Evolutionary conservation across 331 rosid species (phyloP), one percentile per base, ranked within the genome.

Genomic region (Rhamnella rubrinervis): DNA sequence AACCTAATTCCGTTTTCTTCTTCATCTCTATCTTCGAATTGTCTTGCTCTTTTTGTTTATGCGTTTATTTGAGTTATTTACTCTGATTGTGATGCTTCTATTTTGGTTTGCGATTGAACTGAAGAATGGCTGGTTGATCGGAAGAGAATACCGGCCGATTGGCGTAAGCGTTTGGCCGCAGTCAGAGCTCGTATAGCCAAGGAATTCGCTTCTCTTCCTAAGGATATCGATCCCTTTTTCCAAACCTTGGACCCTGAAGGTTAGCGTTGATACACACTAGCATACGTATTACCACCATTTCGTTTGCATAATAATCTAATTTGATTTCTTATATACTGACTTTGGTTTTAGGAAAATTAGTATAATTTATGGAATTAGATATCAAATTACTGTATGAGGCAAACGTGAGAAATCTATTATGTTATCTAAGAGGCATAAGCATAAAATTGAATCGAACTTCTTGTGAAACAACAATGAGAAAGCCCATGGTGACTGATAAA

Each of bases 41-140:
- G 37, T 15, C 40, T 3, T 14, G n/a, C 15, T 25, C 1, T 46
- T 35, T 26, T 12, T 9, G 1, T 35, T 64, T 63, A 16, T 4
- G 13, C 68, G 7, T 19, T 26, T 4, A 13, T 35, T 19, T 38
- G 40, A 38, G 2, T 19, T 23, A 13, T 6, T 55, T 10, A 18
- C 65, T 74, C 55, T 58, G 59, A 64, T 49, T 71, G 61, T 15
- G n/a, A 3, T 50, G 3, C 64, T 60, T 1, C 68, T 50, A 49
- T 74, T 39, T 59, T 18, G 44, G 59, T 11, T 51, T 57, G 35
- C 62, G 50, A 55, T 78, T 31, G 50, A 14, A 73, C 11, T 71
- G 79, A 76, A 93, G 98, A 90, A 72, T 93, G 98, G 97, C 74
- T 93, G 82, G 87, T 85, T 68, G 98, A 93, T 87, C 96, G 98